Evolutionary conservation across 1,139 yeast species (phyloP).

Genomic region (Suhomyces bolitotheri): DNA sequence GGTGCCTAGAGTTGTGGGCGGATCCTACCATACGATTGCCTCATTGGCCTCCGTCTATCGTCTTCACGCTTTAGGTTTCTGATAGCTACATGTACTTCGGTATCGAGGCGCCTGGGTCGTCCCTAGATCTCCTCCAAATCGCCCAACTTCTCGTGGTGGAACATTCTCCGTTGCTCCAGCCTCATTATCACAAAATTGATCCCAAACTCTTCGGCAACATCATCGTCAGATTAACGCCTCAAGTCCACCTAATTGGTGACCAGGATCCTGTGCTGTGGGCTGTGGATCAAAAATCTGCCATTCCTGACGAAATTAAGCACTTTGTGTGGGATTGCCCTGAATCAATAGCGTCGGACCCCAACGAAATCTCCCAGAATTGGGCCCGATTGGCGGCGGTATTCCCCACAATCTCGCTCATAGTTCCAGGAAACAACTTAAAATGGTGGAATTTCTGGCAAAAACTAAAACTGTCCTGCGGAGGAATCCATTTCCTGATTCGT

Average conservation of each 20-base stretch:
- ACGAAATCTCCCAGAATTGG: not conserved
- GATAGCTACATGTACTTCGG: constrained; percentile 4
- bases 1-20: too few species aligned
- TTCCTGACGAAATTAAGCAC: constrained; percentile 1
- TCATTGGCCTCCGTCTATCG: too few species aligned
- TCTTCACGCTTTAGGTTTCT: too few species aligned
- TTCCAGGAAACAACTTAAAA: constrained; percentile 1
- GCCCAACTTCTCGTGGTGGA: constrained; percentile 2
- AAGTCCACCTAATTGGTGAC: too few species aligned
- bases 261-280: too few species aligned
- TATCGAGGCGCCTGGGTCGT: not conserved
- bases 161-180: not conserved
- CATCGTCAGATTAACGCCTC: constrained; percentile 1
- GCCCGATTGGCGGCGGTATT: not conserved
- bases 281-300: not conserved
- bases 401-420: constrained; percentile 3
- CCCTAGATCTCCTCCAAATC: not conserved
- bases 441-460: constrained; percentile 3
- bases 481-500: constrained; percentile 2
- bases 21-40: too few species aligned
- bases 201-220: not conserved
- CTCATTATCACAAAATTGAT: not conserved
- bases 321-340: constrained; percentile 1
- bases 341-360: not conserved
- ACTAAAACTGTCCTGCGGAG: not conserved